A percentile compares a stretch with the other conserved stretches of the same genome.
Conservation (phyloP, 352 stramenopile species). For the Vaucheria bursata region DNA sequence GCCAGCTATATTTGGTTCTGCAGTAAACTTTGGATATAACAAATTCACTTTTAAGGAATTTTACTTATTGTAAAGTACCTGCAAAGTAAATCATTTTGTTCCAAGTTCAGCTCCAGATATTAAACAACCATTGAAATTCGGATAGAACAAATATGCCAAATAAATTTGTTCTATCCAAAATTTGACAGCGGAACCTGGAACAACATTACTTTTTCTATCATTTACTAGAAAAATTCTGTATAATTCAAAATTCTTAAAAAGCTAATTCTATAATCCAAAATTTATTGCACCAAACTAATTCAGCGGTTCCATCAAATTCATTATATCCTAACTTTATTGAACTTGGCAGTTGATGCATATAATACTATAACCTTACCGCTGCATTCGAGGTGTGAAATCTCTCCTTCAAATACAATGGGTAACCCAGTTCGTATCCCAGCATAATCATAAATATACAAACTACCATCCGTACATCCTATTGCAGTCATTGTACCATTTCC, state of each 20-base stretch:
- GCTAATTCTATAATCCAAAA: neutral
- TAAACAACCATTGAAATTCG: neutral
- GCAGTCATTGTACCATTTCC: constrained; percentile 20
- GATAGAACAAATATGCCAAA: no score
- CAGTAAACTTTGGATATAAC: no score
- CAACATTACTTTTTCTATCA: neutral
- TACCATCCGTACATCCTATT: constrained; percentile 29
- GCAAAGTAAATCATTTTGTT: neutral
- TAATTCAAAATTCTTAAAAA: neutral
- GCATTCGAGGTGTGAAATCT: constrained; percentile 39
- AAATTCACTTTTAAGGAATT: no score
- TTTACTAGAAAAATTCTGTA: neutral
- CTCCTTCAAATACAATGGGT: constrained; percentile 16
- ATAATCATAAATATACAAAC: constrained; percentile 36
- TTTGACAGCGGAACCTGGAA: neutral
- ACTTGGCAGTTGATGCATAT: neutral
- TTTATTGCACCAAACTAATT: neutral
- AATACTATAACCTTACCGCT: constrained; percentile 12
- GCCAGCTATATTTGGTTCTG: neutral
- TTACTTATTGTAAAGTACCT: neutral
- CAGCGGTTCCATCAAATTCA: neutral
- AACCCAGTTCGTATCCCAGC: constrained; percentile 16
- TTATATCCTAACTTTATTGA: neutral
- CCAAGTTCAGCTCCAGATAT: no score
- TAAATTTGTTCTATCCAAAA: no score